Conservation (phyloP, 2,329 filamentous ascomycete species). For the Scorias spongiosa region DNA sequence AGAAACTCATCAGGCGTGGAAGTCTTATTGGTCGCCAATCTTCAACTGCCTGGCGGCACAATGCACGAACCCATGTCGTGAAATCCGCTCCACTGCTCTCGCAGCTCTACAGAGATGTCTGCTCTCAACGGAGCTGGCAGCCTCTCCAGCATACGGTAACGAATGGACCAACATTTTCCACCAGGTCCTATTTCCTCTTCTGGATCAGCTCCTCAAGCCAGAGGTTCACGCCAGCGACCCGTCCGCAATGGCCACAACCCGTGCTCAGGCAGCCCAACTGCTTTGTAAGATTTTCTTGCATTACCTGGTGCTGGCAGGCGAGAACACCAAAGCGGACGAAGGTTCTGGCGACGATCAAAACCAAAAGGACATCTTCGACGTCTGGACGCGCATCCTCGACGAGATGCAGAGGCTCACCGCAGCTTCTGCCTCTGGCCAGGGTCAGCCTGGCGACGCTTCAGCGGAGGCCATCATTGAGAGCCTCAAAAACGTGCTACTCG, state of each 20-base stretch:
- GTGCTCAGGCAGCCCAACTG: constrained; percentile 78
- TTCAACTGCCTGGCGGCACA: constrained; percentile 79
- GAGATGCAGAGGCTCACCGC: constrained; percentile 96
- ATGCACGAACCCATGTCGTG: constrained; percentile 85
- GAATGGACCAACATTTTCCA: constrained; percentile 85
- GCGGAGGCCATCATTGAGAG: constrained; percentile 93
- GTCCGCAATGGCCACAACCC: constrained; percentile 85
- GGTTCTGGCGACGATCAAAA: background rate
- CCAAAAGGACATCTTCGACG: constrained; percentile 75
- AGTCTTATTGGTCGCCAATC: constrained; percentile 92
- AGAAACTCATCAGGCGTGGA: constrained; percentile 64
- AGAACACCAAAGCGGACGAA: constrained; percentile 18
- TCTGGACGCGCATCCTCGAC: constrained; percentile 85
- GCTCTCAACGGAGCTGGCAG: constrained; percentile 64
- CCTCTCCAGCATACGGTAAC: constrained; percentile 55
- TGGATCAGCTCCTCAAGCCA: constrained; percentile 74
- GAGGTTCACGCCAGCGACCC: constrained; percentile 88
- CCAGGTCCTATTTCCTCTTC: constrained; percentile 84
- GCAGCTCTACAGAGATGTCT: constrained; percentile 72
- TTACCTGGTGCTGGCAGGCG: constrained; percentile 70
- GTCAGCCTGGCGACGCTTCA: constrained; percentile 51
- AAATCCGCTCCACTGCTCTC: constrained; percentile 80
- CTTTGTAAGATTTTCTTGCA: constrained; percentile 93
- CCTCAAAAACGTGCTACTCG: constrained; percentile 86
- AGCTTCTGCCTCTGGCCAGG: constrained; percentile 27